Evolutionary conservation across 768 basidiomycete genomes (phyloP), one percentile per base, ranked within the genome.

Genomic region (Asterophora parasitica): DNA sequence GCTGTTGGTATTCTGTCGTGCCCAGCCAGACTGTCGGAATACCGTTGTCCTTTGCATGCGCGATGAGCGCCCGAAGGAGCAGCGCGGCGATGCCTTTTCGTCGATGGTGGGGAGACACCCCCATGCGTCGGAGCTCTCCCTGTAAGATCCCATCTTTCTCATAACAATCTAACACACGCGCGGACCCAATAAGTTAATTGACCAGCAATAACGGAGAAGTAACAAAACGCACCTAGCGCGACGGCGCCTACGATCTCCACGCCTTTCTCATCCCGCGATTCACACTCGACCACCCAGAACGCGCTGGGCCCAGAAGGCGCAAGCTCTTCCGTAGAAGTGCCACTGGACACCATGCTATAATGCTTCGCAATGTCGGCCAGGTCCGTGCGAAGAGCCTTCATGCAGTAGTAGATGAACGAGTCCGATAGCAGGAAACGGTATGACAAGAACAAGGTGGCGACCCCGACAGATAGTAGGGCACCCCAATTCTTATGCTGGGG

Each of bases 21-120:
- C 4, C 15, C 16, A 52, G 26, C 11, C 10, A 13, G 3, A 56
- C 23, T 2, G 41, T 16, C 8, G 42, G 13, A 7, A 56, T 6
- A 2, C 23, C 8, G 10, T 33, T 26, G 19, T 52, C 23, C 28
- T 34, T 31, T 6, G 51, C 51, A 31, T 53, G 48, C 4, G 36
- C 27, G 4, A 56, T 10, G 16, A 56, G 46, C 9, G 37, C 34
- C 31, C 35, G 26, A 16, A 56, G 28, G 4, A 56, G 49, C 2
- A 44, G 42, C 8, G 15, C 13, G 13, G 51, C 49, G 36, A 56
- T 50, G 8, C 55, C 55, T 16, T 26, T 39, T 16, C 55, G 37
- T 13, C 46, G 51, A 38, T 50, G 36, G 17, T 48, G n/a, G 15
- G 55, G 55, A 13, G 55, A 56, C n/a, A 52, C 48, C 33, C 28